Percentiles rank a stretch among this genome's conserved stretches.
Evolutionary conservation across 495 filamentous ascomycete species (phyloP).

Genomic region (Opeltia flavorubescens): DNA sequence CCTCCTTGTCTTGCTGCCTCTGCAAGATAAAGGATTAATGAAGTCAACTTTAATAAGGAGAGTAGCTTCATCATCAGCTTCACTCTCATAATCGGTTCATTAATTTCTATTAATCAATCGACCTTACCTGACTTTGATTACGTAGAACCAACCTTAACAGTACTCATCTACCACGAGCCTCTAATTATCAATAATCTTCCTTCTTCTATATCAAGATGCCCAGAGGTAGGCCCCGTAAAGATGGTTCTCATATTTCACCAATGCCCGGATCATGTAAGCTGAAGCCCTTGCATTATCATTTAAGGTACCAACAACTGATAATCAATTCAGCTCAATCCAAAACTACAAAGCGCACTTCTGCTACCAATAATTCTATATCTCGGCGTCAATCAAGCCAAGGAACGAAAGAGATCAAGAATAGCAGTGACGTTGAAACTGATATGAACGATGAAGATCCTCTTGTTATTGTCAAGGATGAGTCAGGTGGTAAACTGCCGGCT

Average conservation of each 20-base stretch:
- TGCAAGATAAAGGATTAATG: too few species aligned
- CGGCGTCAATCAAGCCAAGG: neutral
- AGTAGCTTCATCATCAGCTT: slow-evolving; percentile 7
- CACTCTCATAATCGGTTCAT: neutral
- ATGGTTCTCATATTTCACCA: neutral
- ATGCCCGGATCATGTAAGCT: neutral
- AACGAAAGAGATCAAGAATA: neutral
- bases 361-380: neutral
- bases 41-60: slow-evolving; percentile 6
- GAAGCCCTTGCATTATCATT: neutral
- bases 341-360: neutral
- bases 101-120: neutral
- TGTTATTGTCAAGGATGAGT: slow-evolving; percentile 1
- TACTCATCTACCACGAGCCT: neutral
- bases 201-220: neutral
- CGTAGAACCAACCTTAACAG: neutral
- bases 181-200: neutral
- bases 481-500: neutral
- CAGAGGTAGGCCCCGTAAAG: neutral
- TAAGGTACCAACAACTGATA: neutral
- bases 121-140: neutral
- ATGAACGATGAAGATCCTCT: neutral
- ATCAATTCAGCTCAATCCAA: neutral
- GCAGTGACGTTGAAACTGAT: slow-evolving; percentile 1
- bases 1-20: too few species aligned